Conservation (phyloP, 1,284 basidiomycete species). For the Rhodotorula sp. region DNA sequence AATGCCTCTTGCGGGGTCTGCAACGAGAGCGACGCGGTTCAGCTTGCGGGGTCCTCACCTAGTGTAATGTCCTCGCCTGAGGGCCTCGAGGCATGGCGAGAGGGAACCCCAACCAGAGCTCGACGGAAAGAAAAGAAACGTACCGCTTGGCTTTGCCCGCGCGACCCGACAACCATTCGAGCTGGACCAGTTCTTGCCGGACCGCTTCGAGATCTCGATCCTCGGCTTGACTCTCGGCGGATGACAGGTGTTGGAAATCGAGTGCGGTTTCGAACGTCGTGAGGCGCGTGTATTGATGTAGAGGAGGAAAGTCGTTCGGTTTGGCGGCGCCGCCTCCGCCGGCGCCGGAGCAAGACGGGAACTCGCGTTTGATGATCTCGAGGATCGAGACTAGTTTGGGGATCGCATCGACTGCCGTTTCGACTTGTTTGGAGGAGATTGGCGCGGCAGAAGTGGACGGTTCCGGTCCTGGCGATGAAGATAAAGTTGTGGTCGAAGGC, state of each 20-base stretch:
- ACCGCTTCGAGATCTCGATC: not conserved
- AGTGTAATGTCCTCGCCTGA: no score
- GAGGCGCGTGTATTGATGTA: slow-evolving; percentile 30
- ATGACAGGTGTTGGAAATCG: not conserved
- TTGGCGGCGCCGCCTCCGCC: not conserved
- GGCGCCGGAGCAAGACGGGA: not conserved
- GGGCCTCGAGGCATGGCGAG: no score
- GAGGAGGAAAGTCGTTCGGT: no score
- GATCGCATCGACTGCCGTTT: not conserved
- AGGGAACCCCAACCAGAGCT: no score
- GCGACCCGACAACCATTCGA: slow-evolving; percentile 26
- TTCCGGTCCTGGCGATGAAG: not conserved
- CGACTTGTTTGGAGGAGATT: not conserved
- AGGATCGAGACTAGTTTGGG: slow-evolving; percentile 31
- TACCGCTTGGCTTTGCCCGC: slow-evolving; percentile 19
- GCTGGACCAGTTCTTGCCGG: slow-evolving; percentile 12
- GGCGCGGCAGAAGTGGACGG: not conserved
- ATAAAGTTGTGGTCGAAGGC: not conserved
- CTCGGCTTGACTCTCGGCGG: not conserved
- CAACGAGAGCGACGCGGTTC: no score
- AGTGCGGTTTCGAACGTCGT: slow-evolving; percentile 17
- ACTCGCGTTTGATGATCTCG: slow-evolving; percentile 32
- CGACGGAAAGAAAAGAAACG: not conserved
- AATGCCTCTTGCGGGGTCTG: slow-evolving; percentile 24
- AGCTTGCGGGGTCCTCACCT: no score